phyloP scores from a whole-genome alignment of 768 basidiomycete species.

The Boletus pseudo-olivaceus region DNA sequence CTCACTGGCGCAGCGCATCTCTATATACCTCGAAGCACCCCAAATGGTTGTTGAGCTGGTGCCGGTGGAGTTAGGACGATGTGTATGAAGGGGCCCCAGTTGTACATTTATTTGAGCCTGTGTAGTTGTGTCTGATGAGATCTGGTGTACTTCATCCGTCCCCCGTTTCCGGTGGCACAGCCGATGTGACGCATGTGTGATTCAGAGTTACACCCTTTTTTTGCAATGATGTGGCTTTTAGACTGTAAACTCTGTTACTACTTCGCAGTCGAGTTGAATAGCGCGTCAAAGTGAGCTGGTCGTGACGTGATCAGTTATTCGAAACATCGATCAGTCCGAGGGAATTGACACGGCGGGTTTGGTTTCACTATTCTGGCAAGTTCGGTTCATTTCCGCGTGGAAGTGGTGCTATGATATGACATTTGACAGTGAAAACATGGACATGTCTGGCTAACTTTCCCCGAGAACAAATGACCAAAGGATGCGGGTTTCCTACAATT shows the following conservation, averaged over 20 bases:
- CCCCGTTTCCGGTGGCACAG: constrained; percentile 2
- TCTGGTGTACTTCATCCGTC: neutral
- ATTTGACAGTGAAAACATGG: neutral
- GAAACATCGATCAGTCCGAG: neutral
- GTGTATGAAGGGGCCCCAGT: no score
- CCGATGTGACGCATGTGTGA: neutral
- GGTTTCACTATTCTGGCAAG: neutral
- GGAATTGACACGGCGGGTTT: neutral
- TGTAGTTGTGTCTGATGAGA: neutral
- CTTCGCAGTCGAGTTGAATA: no score
- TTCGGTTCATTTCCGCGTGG: no score
- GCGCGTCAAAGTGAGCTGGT: no score
- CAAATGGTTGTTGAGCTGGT: neutral
- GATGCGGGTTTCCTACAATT: no score
- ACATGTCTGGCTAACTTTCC: neutral
- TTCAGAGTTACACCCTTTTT: neutral
- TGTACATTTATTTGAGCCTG: neutral
- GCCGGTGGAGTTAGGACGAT: neutral
- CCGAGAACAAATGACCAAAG: neutral
- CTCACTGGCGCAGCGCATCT: constrained; percentile 6
- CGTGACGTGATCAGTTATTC: neutral
- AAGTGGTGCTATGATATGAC: no score
- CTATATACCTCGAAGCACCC: constrained; percentile 16
- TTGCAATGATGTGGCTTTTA: neutral
- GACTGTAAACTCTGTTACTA: neutral